Percentiles rank a stretch among this genome's conserved stretches.
Evolutionary conservation across 2,329 filamentous ascomycete genomes (phyloP).

Genomic region (Apiospora koreana): DNA sequence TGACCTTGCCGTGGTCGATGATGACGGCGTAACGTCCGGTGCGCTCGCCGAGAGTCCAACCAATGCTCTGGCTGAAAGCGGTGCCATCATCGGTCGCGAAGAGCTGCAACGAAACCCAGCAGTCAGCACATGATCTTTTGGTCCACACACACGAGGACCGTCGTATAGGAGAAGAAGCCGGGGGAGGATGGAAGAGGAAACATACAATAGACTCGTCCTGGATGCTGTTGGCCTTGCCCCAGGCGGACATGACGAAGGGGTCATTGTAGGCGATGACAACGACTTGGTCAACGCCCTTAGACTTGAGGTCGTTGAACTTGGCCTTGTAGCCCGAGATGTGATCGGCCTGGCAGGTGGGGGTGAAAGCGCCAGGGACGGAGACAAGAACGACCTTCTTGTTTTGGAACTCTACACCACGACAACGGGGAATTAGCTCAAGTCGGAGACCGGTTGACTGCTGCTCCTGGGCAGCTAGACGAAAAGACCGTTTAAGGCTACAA

Average conservation of each 20-base stretch:
- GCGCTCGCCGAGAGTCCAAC: conserved; percentile 65
- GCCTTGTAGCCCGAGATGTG: conserved; percentile 79
- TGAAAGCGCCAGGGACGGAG: conserved; percentile 70
- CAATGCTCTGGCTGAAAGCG: conserved; percentile 74
- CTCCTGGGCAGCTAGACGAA: neutral
- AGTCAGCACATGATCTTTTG: neutral
- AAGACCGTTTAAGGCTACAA: too few species aligned
- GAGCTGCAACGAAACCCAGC: conserved; percentile 41
- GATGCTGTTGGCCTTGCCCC: conserved; percentile 82
- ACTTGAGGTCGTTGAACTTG: conserved; percentile 67
- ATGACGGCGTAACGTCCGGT: conserved; percentile 77
- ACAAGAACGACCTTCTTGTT: conserved; percentile 56
- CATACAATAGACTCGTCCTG: conserved; percentile 62
- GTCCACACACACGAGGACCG: neutral
- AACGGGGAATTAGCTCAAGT: neutral
- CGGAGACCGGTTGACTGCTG: neutral
- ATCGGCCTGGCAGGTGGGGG: conserved; percentile 76
- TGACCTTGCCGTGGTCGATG: conserved; percentile 78
- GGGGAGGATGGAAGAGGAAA: neutral
- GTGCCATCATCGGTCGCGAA: conserved; percentile 70
- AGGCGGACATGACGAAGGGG: conserved; percentile 80
- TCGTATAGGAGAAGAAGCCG: neutral
- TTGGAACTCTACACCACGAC: conserved; percentile 45
- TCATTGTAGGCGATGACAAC: conserved; percentile 83
- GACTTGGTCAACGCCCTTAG: conserved; percentile 78